Conservation (phyloP, 805 yeast genomes). For the Lachancea sp. region DNA sequence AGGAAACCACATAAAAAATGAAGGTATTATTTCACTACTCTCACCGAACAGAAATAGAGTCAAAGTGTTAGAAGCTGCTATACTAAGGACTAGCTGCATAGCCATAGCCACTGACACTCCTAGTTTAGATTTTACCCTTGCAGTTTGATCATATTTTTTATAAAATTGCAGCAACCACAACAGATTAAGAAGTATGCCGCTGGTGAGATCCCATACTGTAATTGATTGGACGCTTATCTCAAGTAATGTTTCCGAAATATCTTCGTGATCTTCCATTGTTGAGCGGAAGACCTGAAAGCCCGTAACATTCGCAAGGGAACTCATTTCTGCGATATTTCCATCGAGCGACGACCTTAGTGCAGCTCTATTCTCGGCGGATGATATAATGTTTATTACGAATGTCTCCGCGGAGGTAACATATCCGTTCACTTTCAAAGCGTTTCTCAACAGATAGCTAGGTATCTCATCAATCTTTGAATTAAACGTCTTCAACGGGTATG, state of each 20-base stretch:
- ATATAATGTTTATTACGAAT: constrained; percentile 34
- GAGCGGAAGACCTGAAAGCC: constrained; percentile 17
- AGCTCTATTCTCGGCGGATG: constrained; percentile 12
- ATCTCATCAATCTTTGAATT: constrained; percentile 26
- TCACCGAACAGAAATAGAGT: constrained; percentile 16
- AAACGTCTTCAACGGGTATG: constrained; percentile 36
- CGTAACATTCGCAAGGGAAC: constrained; percentile 15
- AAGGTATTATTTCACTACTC: constrained; percentile 14
- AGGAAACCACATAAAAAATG: constrained; percentile 14
- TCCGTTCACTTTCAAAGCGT: constrained; percentile 40
- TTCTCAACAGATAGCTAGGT: constrained; percentile 32
- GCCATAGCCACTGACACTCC: constrained; percentile 16
- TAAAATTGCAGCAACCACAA: background rate
- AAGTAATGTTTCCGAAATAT: background rate
- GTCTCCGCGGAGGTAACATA: constrained; percentile 37
- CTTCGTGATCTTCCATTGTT: background rate
- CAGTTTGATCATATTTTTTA: background rate
- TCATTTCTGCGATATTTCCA: constrained; percentile 25
- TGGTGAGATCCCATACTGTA: constrained; percentile 1
- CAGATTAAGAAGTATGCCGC: background rate
- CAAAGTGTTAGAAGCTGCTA: constrained; percentile 13
- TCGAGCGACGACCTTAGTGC: constrained; percentile 26
- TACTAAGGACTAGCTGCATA: constrained; percentile 12
- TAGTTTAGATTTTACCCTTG: constrained; percentile 13
- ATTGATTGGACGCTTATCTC: constrained; percentile 3